These are phyloP conservation scores for Irpex lacteus DNA, from an alignment of 1,284 basidiomycete genomes.

Conservation along the genomic window DNA sequence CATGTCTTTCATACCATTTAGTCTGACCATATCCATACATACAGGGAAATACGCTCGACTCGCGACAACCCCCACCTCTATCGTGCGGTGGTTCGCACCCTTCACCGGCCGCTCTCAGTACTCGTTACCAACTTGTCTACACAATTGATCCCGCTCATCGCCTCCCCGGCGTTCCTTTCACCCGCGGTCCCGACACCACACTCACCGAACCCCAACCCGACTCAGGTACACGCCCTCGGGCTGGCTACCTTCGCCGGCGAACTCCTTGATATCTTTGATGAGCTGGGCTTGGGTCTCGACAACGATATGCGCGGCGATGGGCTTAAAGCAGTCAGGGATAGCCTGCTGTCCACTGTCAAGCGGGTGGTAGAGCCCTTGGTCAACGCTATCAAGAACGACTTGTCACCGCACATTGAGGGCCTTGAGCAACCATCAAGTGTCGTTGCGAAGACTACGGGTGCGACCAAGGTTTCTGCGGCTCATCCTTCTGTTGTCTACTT, in stretches of 20 bases:
- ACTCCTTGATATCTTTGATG: slow-evolving; percentile 65
- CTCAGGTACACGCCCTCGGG: slow-evolving; percentile 67
- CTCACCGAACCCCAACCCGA: slow-evolving; percentile 53
- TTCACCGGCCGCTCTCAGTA: slow-evolving; percentile 75
- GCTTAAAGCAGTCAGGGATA: slow-evolving; percentile 61
- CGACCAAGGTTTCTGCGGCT: slow-evolving; percentile 35
- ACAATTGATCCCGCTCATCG: slow-evolving; percentile 60
- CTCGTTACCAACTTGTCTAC: slow-evolving; percentile 66
- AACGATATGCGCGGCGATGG: slow-evolving; percentile 62
- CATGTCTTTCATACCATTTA: slow-evolving; percentile 12
- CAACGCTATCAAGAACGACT: slow-evolving; percentile 54
- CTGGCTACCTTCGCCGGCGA: slow-evolving; percentile 69
- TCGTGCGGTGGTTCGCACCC: slow-evolving; percentile 65
- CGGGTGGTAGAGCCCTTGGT: slow-evolving; percentile 66
- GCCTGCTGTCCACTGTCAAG: slow-evolving; percentile 61
- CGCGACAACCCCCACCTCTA: slow-evolving; percentile 61
- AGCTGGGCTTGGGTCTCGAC: slow-evolving; percentile 57
- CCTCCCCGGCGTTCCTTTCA: slow-evolving; percentile 57
- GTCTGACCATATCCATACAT: slow-evolving; percentile 18
- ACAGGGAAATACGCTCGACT: slow-evolving; percentile 67
- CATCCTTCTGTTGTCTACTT: slow-evolving; percentile 63
- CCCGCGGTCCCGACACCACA: slow-evolving; percentile 50
- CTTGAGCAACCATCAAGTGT: slow-evolving; percentile 45
- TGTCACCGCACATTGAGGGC: slow-evolving; percentile 58
- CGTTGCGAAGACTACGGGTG: slow-evolving; percentile 32